Base-by-base conservation (phyloP, 1,284 basidiomycete species). In the Rhodotorula sp. region DNA sequence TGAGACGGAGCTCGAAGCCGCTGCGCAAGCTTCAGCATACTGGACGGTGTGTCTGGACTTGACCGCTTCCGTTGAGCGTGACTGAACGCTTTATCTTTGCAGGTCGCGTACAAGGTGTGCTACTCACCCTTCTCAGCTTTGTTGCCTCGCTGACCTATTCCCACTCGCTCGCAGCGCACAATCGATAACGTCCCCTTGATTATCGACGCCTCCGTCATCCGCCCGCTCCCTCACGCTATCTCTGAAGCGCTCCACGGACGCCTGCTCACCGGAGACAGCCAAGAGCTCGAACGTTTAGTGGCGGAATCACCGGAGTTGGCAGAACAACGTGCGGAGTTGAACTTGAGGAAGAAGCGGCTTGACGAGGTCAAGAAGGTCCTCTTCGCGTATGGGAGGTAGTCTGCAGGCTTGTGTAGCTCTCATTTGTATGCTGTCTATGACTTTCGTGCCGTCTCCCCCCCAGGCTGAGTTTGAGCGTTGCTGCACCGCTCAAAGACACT, bases 1-100 rank as follows among this genome's bases (percentile, higher is more conserved):
- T 81, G 85, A 86, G 29, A 81, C 84, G 0, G 87, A 85, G 0
- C 77, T 90, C 6, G 77, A 79, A 17, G 88, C 89, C 74, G 89
- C 89, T 87, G 86, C 89, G 0, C 84, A 87, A 53, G 86, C 88
- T 7, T 82, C 87, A 1, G 89, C 87, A 0, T 90, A 90, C 73
- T 90, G 88, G 78, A 82, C 84, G 46, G 67, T 62, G 32, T 29
- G 48, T 22, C n/a, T 20, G 13, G 1, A 17, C 13, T 8, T 17
- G 36, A 13, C 8, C 7, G 4, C 24, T 51, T 30, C 4, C 22
- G 7, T 47, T 44, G n/a, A 24, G 29, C n/a, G 30, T 15, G 48
- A n/a, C 60, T 46, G 39, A 44, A 10, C 11, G 8, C 13, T 15
- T 17, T 44, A 44, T 10, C 13, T 36, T 44, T 13, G 39, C 39